Evolutionary conservation across 805 yeast genomes (phyloP), one percentile per base, ranked within the genome.

Genomic region (Schizosaccharomyces osmophilus): DNA sequence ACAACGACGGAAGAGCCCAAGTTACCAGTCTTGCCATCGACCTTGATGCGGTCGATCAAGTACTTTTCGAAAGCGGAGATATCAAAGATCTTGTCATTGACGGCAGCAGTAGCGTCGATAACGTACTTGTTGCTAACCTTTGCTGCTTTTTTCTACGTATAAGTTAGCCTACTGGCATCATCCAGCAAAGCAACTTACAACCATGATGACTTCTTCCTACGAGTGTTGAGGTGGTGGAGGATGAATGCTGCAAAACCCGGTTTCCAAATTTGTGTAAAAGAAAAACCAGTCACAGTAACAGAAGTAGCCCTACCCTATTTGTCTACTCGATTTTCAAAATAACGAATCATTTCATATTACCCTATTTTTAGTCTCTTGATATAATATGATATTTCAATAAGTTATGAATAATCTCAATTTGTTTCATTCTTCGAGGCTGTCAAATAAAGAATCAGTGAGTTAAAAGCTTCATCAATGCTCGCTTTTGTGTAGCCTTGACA

Each of bases 11-110:
- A 85, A 75, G 86, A 89, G 79, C 95, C 96, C 74, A 93, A 84
- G 90, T 88, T 86, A 78, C 97, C 96, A 72, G 86, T 80, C 74
- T 84, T 82, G 77, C 90, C 89, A 68, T 93, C 99, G 74, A 93
- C 90, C 84, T 93, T 93, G 87, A 93, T 90, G 87, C 87, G 95
- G 81, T 93, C 97, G 76, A 85, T 82, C 78, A 93, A 84, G 90
- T 84, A 93, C 82, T 93, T 90, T 73, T 87, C 95, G 83, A 90
- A 88, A 72, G 94, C 83, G 74, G 93, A 85, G 77, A 94, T 93
- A 84, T 93, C 97, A 73, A 88, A 87, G 75, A 90, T 95, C 81
- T 89, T 94, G 78, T 86, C 87, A 76, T 87, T 95, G 74, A 88
- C 88, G 79, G 96, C 95, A 75, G 95, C 95, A 66, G 96, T 82